phyloP scores from a whole-genome alignment of 306 rosid genomes.

The Quercus mongolica region DNA sequence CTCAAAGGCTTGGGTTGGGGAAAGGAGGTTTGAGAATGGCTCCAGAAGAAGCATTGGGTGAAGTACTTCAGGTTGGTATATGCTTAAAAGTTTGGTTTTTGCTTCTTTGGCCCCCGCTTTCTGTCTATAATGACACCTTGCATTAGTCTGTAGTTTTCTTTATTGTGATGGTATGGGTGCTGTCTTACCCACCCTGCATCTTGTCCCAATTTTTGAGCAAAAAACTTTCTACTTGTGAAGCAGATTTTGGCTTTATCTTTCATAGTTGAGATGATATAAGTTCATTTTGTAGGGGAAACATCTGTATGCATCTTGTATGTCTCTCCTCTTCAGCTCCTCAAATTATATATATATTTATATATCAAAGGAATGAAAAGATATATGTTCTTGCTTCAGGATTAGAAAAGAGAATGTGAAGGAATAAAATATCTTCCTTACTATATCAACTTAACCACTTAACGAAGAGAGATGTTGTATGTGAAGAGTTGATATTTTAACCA shows the following conservation, averaged over 20 bases:
- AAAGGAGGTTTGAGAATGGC: conserved; percentile 98
- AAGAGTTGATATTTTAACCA: too few species aligned
- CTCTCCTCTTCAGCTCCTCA: neutral
- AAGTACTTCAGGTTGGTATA: conserved; percentile 73
- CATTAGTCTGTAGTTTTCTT: neutral
- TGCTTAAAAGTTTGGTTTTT: neutral
- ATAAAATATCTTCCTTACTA: too few species aligned
- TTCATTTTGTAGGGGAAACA: neutral
- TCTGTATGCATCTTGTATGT: neutral
- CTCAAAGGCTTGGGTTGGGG: conserved; percentile 93
- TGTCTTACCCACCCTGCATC: neutral
- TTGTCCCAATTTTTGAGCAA: neutral
- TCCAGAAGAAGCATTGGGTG: conserved; percentile 90
- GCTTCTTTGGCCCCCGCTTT: neutral
- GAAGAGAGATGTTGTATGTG: too few species aligned
- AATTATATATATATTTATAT: too few species aligned
- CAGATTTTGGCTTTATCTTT: neutral
- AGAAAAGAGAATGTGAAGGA: too few species aligned
- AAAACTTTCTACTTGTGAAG: neutral
- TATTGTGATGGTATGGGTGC: neutral
- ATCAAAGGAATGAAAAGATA: too few species aligned
- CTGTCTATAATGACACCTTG: neutral
- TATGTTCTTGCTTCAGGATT: too few species aligned
- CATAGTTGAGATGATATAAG: neutral
- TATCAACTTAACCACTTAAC: too few species aligned